Evolutionary conservation across 768 basidiomycete genomes (phyloP).

Genomic region (Sporobolomyces roseus): DNA sequence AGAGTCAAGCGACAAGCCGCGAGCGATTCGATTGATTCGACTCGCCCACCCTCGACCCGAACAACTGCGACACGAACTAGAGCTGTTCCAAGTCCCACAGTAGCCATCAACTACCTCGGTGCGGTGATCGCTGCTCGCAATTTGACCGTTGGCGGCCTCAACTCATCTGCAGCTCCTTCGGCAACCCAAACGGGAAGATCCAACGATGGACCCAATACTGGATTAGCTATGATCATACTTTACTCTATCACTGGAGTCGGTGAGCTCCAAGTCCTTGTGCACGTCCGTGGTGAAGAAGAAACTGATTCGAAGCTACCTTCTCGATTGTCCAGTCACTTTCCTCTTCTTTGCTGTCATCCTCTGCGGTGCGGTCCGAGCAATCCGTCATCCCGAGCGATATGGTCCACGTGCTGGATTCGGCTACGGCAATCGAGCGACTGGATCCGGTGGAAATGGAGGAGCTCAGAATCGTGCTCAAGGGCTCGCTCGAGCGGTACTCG

Average conservation of each 20-base stretch:
- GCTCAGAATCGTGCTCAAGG: constrained; percentile 70
- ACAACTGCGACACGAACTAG: constrained; percentile 16
- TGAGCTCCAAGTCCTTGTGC: neutral
- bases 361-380: constrained; percentile 74
- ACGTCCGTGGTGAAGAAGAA: no score
- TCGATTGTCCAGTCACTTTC: constrained; percentile 58
- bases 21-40: neutral
- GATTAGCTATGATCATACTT: constrained; percentile 67
- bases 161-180: neutral
- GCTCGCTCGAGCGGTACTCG: constrained; percentile 83
- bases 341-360: constrained; percentile 80
- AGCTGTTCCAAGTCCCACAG: neutral
- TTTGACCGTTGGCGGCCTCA: constrained; percentile 53
- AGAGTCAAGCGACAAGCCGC: neutral
- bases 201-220: constrained; percentile 52
- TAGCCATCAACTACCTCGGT: constrained; percentile 21
- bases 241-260: constrained; percentile 29
- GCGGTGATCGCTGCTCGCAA: constrained; percentile 61
- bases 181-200: neutral
- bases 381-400: constrained; percentile 86
- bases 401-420: constrained; percentile 60
- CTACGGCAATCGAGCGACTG: neutral
- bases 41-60: constrained; percentile 30
- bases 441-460: constrained; percentile 42
- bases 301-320: no score